Conservation (phyloP, 1,139 yeast species). For the Kurtzmaniella natalensis region DNA sequence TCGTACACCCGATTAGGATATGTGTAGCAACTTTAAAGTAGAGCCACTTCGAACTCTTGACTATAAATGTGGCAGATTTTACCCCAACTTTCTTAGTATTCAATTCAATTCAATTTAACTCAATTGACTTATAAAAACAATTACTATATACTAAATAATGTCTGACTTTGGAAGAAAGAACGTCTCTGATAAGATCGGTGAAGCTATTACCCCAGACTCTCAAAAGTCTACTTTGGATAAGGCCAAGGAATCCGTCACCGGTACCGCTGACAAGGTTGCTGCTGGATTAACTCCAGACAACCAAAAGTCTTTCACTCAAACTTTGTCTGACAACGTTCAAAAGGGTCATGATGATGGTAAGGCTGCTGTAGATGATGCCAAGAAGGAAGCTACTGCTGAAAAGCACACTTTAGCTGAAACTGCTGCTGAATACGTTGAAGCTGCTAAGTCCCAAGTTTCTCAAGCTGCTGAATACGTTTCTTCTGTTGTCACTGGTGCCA, state of each 20-base stretch:
- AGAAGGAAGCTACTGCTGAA: constrained; percentile 14
- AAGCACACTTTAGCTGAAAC: constrained; percentile 46
- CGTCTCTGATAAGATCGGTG: constrained; percentile 63
- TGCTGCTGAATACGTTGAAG: constrained; percentile 56
- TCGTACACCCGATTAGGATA: too few relatives aligned
- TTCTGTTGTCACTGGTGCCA: constrained; percentile 55
- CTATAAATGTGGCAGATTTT: too few relatives aligned
- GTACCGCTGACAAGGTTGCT: constrained; percentile 60
- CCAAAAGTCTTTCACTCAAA: constrained; percentile 66
- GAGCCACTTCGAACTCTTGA: too few relatives aligned
- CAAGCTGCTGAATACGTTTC: constrained; percentile 63
- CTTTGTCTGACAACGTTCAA: constrained; percentile 52
- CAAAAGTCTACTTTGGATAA: constrained; percentile 62
- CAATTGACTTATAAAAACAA: too few relatives aligned
- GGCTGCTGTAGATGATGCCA: constrained; percentile 19
- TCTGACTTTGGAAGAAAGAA: constrained; percentile 78
- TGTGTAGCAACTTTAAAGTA: too few relatives aligned
- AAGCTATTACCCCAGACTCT: constrained; percentile 67
- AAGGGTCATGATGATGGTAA: constrained; percentile 51
- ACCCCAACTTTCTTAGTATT: neutral
- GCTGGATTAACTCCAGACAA: constrained; percentile 54
- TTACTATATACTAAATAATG: too few relatives aligned
- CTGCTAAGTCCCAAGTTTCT: constrained; percentile 57
- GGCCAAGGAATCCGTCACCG: constrained; percentile 70
- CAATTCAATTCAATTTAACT: too few relatives aligned